Evolutionary conservation across 306 rosid genomes (phyloP).

Genomic region (Rubus parviflorus): DNA sequence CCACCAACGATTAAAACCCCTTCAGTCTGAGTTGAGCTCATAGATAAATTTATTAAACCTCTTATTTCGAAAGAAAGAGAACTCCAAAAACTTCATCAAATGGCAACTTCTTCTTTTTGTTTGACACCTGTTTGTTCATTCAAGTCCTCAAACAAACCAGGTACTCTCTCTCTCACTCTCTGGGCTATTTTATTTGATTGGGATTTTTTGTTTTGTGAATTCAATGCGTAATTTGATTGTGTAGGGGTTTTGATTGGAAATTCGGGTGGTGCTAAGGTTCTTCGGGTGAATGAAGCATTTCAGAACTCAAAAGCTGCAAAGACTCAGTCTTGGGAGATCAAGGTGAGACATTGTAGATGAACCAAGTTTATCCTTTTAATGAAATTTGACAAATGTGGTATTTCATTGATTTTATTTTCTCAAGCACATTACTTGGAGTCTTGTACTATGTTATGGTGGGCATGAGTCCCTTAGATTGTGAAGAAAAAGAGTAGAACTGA

Average conservation of each 20-base stretch:
- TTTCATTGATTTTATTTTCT: not conserved
- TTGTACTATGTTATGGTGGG: not conserved
- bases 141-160: conserved; percentile 63
- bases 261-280: conserved; percentile 47
- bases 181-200: not conserved
- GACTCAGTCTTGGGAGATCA: conserved; percentile 61
- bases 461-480: not conserved
- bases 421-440: not conserved
- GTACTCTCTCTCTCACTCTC: conserved; percentile 34
- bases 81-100: conserved; percentile 19
- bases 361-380: conserved; percentile 2
- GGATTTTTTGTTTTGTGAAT: conserved; percentile 7
- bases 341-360: conserved; percentile 50
- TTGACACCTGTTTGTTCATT: conserved; percentile 59
- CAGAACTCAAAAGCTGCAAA: conserved; percentile 56
- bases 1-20: conserved; percentile 21
- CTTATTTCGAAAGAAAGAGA: not conserved
- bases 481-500: not conserved
- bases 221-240: not conserved
- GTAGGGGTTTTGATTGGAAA: conserved; percentile 46
- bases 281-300: conserved; percentile 48
- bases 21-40: conserved; percentile 20
- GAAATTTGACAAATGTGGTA: not conserved
- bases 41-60: conserved; percentile 4
- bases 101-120: conserved; percentile 55